Base-by-base conservation (phyloP, 2,329 filamentous ascomycete genomes). In the Rutstroemia sp. region DNA sequence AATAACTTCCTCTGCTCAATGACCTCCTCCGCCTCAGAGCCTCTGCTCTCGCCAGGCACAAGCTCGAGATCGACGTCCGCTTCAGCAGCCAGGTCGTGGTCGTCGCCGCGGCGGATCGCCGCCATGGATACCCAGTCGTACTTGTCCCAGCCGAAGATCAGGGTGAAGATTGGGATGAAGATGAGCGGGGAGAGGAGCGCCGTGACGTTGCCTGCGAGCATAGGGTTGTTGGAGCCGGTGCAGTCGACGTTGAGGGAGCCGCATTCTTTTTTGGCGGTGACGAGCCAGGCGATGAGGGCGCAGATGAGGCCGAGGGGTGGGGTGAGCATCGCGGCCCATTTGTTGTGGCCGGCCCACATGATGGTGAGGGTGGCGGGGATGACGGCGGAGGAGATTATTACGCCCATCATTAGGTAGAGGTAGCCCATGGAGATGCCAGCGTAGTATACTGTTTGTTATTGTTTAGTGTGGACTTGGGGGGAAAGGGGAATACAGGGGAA, bases 61-160 rank as follows among this genome's bases (percentile, higher is more conserved):
- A 80, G 75, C 63, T 90, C 87, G 1, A 86, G 73, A 56, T 90
- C 86, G 27, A 87, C 67, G 46, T 86, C 76, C 0, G 84, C 84
- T 1, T 76, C 78, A 0, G 76, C 76, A 0, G 84, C 81, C 19
- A 91, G 74, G 50, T 91, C 88, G 45, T 83, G 79, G 70, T 96
- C 91, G 65, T 95, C 89, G 47, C 83, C 87, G 63, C 81, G 82
- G 64, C 88, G 83, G 68, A 96, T 95, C 1, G 76, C 77, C 65
- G 82, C 80, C 91, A 96, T 96, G 16, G 84, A 87, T 56, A 82
- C 73, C 85, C 89, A 96, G 75, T 96, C 87, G 72, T 96, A 96
- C 63, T 88, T 84, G 57, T 92, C 86, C 23, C 66, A 17, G 17
- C 63, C 64, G 59, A 90, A 84, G 16, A 78, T 72, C 51, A 86